Base-by-base conservation (phyloP, 768 basidiomycete species). In the Naganishia onofrii region DNA sequence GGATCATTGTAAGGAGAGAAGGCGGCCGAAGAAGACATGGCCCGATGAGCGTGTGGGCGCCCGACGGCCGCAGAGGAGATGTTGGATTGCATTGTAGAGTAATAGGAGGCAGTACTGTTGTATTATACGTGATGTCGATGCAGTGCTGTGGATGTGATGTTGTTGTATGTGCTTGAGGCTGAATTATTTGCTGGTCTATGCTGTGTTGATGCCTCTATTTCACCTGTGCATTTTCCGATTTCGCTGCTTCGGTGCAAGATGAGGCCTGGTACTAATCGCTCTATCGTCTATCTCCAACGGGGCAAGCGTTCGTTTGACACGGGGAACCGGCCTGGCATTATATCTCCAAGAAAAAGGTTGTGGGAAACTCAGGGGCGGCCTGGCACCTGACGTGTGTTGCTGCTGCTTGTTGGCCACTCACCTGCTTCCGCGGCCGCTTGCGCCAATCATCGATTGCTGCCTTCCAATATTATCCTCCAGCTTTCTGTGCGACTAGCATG, bases 21-120 rank as follows among this genome's bases (percentile, higher is more conserved):
- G 15, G 69, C 60, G 32, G 69, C 69, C 7, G 69, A 70, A 29
- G 69, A 70, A 6, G 60, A 64, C 60, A 70, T 53, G n/a, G 69
- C 51, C 53, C 69, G 69, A 53, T 54, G 60, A 10, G 69, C 31
- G 10, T 51, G 46, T 3, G 69, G 60, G 52, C 60, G 69, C 8
- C 48, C 19, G 28, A 36, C n/a, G 21, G 32, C 31, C 9, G 32
- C 52, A 10, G 51, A 31, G 28, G 13, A 19, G 34, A 44, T 53
- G 48, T 52, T 48, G 48, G 48, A 7, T 42, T 63, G 60, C 60
- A 63, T 63, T 63, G 32, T 63, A 63, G 38, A 44, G 42, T 63
- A 21, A 36, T 63, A 34, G 28, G 29, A 51, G 46, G 19, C 13
- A 8, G 26, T 63, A 6, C 3, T 63, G 36, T n/a, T 63, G 34